Evolutionary conservation across 2,329 filamentous ascomycete species (phyloP), one percentile per base, ranked within the genome.

Genomic region (Bisporella sp.): DNA sequence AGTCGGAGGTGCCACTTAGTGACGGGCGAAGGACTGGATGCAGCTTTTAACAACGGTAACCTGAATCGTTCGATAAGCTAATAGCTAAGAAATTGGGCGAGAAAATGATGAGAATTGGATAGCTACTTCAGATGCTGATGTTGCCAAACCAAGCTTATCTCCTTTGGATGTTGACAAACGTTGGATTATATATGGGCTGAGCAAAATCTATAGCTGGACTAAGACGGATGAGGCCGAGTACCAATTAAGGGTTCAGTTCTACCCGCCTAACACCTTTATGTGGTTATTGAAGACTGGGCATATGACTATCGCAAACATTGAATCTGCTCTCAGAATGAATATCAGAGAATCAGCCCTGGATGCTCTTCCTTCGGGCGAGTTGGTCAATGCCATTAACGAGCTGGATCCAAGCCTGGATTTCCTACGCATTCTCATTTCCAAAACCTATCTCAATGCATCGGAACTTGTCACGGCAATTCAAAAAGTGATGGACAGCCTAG

Each of bases 381-480:
- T 90, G 4, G 75, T 87, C 28, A 68, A 73, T 42, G 73, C 82
- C 42, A 69, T 90, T 37, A 75, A 78, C 1, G 74, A 82, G 45
- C 73, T 83, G n/a, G 86, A 90, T 59, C 78, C 81, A 3, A 81
- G 82, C 33, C 76, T 89, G 64, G 78, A 82, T 46, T 70, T 89
- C 2, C 72, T 90, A 39, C 74, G 84, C 41, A 77, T 76, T 49
- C 80, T 88, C 52, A 71, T 91, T 5, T 78, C 79, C 39, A 75
- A 77, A 5, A 85, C 84, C 6, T 79, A 81, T 59, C 73, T 89
- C 13, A 79, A 81, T 4, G 73, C 85, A 40, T 69, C 75, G 4
- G 86, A 90, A 62, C 72, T 90, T 5, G 74, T 89, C 2, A 71
- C 83, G 50, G 78, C 82, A 4, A 77, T 90, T 47, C 77, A 81